A percentile compares a stretch with the other conserved stretches of the same genome.
Evolutionary conservation across 495 filamentous ascomycete genomes (phyloP).

Genomic region (Immersiella caudata): DNA sequence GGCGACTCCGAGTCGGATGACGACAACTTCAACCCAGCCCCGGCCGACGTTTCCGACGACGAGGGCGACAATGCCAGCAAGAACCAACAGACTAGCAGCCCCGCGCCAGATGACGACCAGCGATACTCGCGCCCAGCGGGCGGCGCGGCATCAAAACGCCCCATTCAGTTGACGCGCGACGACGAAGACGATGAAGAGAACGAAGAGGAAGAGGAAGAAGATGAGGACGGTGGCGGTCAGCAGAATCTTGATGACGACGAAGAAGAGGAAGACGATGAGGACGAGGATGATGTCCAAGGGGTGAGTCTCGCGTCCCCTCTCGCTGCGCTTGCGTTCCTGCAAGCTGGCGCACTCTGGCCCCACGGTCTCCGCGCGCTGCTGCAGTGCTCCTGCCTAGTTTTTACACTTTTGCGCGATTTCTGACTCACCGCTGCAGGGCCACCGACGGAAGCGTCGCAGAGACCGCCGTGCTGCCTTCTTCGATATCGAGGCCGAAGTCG

Average conservation of each 20-base stretch:
- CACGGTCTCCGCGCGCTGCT: background rate
- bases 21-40: slow-evolving; percentile 78
- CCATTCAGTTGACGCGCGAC: slow-evolving; percentile 16
- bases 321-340: background rate
- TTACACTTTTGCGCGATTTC: background rate
- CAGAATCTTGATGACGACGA: slow-evolving; percentile 60
- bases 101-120: slow-evolving; percentile 36
- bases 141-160: slow-evolving; percentile 27
- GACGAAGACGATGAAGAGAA: slow-evolving; percentile 55
- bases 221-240: slow-evolving; percentile 58
- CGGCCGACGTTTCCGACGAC: slow-evolving; percentile 68
- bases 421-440: slow-evolving; percentile 55
- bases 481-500: slow-evolving; percentile 95
- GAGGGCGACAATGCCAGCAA: slow-evolving; percentile 42
- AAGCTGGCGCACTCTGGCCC: background rate
- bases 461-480: slow-evolving; percentile 78
- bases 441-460: slow-evolving; percentile 75
- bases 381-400: background rate
- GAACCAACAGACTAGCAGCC: slow-evolving; percentile 29
- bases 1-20: slow-evolving; percentile 71
- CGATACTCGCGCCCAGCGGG: slow-evolving; percentile 39
- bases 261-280: slow-evolving; percentile 55
- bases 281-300: slow-evolving; percentile 45
- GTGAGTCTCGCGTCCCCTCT: slow-evolving; percentile 31
- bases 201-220: slow-evolving; percentile 43